These are phyloP conservation scores for Citrus trifoliata DNA, from an alignment of 345 rosid genomes.

Conservation along the genomic window DNA sequence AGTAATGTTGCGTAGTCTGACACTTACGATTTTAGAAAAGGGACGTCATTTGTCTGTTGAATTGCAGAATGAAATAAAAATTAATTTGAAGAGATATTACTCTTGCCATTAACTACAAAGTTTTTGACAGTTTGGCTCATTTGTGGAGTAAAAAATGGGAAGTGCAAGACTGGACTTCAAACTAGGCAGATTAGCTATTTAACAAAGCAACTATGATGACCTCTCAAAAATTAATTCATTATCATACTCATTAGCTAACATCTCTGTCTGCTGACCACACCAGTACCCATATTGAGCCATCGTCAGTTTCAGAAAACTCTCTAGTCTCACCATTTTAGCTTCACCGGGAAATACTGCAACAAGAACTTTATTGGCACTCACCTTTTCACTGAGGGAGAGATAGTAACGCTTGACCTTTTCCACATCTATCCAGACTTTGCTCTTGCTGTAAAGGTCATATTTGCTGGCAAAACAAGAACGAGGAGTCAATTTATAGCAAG, in stretches of 20 bases:
- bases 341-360: conserved; percentile 26
- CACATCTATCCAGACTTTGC: conserved; percentile 45
- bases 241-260: background rate
- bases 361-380: background rate
- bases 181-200: background rate
- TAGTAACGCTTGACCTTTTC: conserved; percentile 51
- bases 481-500: background rate
- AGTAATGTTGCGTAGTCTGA: no score
- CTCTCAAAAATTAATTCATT: background rate
- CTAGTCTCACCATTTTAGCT: conserved; percentile 28
- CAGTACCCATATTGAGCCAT: background rate
- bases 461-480: conserved; percentile 26
- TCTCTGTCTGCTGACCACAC: background rate
- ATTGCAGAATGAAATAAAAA: no score
- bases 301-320: background rate
- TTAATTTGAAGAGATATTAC: no score
- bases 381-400: conserved; percentile 42
- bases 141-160: no score
- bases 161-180: background rate
- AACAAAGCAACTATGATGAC: background rate
- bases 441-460: conserved; percentile 64
- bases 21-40: no score
- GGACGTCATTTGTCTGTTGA: no score
- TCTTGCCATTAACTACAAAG: background rate
- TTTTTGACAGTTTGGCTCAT: background rate